Evolutionary conservation across 495 filamentous ascomycete genomes (phyloP), one percentile per base, ranked within the genome.

Genomic region (Trichocladium antarcticum): DNA sequence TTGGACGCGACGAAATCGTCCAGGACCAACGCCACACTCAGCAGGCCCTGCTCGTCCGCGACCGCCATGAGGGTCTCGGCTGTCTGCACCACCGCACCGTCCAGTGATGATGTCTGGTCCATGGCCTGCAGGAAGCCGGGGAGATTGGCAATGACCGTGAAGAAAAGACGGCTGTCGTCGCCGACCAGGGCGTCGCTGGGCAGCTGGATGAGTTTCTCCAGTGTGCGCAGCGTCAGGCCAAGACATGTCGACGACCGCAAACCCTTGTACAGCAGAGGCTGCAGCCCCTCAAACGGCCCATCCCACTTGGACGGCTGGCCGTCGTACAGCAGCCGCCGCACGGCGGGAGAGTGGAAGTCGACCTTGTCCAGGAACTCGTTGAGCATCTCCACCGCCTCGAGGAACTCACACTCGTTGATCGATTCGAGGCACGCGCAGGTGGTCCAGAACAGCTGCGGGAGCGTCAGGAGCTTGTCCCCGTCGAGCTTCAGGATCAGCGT

Each of bases 361-460:
- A 97, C 71, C 53, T 89, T 89, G 55, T 79, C 75, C 32, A 99
- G 61, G 42, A 94, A 76, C 57, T 86, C 83, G 29, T 94, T 84
- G n/a, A 99, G 74, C 83, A 97, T 95, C 31, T 83, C 80, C 15
- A 94, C 70, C 37, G 84, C 88, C 57, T 95, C 89, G 47, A 90
- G 76, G 57, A 95, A 99, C 61, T 99, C 92, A 11, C 81, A 79
- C 64, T 97, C 92, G 51, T 95, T 89, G 51, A 95, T 89, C 1
- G 92, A 96, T 60, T 96, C 87, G 34, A 97, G 70, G 60, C 92
- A 97, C 22, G 92, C 90, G 58, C 89, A 95, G 2, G 86, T 93
- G 1, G 90, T 90, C 92, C 92, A 99, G 68, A 97, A 99, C 1
- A 97, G 69, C 57, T 96, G 89, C 6, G 92, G 89, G 53, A 90